phyloP scores from a whole-genome alignment of 2,329 filamentous ascomycete genomes.

The Fulvia fulva region DNA sequence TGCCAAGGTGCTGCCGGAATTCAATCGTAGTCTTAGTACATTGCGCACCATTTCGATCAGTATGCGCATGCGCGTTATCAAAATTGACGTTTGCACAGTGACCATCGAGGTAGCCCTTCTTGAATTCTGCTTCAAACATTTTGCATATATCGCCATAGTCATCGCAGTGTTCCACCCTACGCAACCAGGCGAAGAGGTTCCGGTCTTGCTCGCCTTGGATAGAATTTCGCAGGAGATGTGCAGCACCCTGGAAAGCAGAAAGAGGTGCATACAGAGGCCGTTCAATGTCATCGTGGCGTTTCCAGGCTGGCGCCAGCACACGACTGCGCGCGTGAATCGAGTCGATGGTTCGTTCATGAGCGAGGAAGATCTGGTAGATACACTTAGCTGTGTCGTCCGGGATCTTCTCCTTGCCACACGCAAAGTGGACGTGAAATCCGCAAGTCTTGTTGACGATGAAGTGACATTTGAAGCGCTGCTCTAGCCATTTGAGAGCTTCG shows the following conservation, averaged over 20 bases:
- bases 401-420: not conserved
- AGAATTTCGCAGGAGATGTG: not conserved
- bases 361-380: constrained; percentile 17
- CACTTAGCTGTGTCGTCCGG: constrained; percentile 16
- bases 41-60: not conserved
- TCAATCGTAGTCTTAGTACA: constrained; percentile 24
- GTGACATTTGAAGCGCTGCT: constrained; percentile 4
- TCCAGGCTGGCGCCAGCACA: not conserved
- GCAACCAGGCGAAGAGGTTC: not conserved
- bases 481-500: constrained; percentile 1
- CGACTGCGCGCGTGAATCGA: constrained; percentile 12
- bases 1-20: constrained; percentile 33
- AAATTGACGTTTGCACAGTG: constrained; percentile 17
- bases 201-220: not conserved
- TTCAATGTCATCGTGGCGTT: not conserved
- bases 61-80: constrained; percentile 15
- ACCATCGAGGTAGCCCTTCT: not conserved
- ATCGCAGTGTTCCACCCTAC: not conserved
- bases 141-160: not conserved
- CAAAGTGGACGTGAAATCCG: constrained; percentile 24
- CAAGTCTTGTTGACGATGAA: constrained; percentile 19
- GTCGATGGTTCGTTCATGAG: constrained; percentile 19
- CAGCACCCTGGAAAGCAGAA: not conserved
- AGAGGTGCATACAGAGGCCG: not conserved
- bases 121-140: not conserved